Evolutionary conservation across 73 alveolate species (phyloP).

Genomic region (Strombidium stylifer): DNA sequence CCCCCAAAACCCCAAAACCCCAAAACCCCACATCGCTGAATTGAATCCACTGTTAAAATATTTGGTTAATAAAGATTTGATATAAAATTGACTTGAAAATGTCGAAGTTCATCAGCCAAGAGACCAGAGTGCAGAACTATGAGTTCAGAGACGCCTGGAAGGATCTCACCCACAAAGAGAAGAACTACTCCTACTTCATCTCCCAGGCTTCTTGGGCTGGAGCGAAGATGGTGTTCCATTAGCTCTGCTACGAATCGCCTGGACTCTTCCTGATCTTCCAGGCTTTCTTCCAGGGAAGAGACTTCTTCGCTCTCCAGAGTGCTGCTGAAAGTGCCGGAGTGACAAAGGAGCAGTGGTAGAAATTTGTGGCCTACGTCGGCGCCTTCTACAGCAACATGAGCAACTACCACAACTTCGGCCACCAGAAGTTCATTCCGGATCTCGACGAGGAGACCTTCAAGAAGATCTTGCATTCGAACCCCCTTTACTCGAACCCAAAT

Average conservation of each 20-base stretch:
- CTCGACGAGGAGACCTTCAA: slow-evolving; percentile 60
- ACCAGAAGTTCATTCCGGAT: slow-evolving; percentile 78
- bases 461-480: slow-evolving; percentile 43
- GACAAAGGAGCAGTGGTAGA: slow-evolving; percentile 38
- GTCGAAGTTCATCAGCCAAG: slow-evolving; percentile 1
- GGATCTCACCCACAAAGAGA: slow-evolving; percentile 72
- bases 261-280: slow-evolving; percentile 83
- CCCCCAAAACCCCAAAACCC: not conserved
- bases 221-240: slow-evolving; percentile 70
- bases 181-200: slow-evolving; percentile 79
- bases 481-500: slow-evolving; percentile 23
- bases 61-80: no score
- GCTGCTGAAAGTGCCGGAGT: slow-evolving; percentile 48
- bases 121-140: slow-evolving; percentile 24
- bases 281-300: slow-evolving; percentile 49
- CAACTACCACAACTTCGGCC: slow-evolving; percentile 68
- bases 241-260: slow-evolving; percentile 92
- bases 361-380: slow-evolving; percentile 69
- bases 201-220: slow-evolving; percentile 95
- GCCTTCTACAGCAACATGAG: slow-evolving; percentile 78
- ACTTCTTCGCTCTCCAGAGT: slow-evolving; percentile 35
- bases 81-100: not conserved
- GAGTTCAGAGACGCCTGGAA: slow-evolving; percentile 58
- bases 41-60: not conserved
- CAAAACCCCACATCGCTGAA: not conserved